Percentiles rank a stretch among this genome's conserved stretches.
These are phyloP conservation scores for Exsudoporus frostii DNA, from an alignment of 768 basidiomycete species.

Conservation along the genomic window DNA sequence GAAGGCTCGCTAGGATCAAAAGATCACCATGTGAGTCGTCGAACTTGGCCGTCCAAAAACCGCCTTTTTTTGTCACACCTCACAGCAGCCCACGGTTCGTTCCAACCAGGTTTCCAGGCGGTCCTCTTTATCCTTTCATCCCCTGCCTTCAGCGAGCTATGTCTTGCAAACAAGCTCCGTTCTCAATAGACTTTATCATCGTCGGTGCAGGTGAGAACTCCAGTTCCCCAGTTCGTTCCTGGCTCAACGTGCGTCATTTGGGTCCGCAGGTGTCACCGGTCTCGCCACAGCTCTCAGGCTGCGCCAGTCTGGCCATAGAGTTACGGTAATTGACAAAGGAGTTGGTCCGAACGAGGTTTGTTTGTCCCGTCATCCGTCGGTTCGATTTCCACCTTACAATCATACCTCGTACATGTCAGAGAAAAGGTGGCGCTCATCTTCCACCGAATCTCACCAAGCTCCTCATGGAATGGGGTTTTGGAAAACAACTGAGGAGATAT, in stretches of 20 bases:
- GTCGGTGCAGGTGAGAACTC: constrained; percentile 27
- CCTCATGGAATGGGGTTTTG: constrained; percentile 55
- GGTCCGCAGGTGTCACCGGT: constrained; percentile 43
- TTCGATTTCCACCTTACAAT: neutral
- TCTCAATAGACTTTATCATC: constrained; percentile 32
- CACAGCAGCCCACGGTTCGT: neutral
- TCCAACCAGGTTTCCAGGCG: neutral
- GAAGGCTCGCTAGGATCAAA: constrained; percentile 20
- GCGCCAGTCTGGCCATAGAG: constrained; percentile 55
- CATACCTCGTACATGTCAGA: constrained; percentile 21
- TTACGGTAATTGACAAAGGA: constrained; percentile 53
- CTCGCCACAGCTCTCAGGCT: constrained; percentile 59
- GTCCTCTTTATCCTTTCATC: neutral
- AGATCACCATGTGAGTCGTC: constrained; percentile 3
- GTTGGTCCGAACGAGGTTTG: constrained; percentile 42
- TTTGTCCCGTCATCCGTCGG: neutral
- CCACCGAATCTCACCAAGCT: constrained; percentile 62
- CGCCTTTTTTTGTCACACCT: constrained; percentile 2
- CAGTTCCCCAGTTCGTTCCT: neutral
- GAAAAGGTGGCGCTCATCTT: constrained; percentile 42
- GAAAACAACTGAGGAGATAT: constrained; percentile 39
- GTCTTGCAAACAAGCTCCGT: constrained; percentile 22
- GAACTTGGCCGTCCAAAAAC: constrained; percentile 18
- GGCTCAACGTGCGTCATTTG: neutral
- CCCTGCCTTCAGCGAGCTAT: constrained; percentile 3